phyloP scores from a whole-genome alignment of 2,329 filamentous ascomycete genomes.

The Coniochaeta ligniaria region DNA sequence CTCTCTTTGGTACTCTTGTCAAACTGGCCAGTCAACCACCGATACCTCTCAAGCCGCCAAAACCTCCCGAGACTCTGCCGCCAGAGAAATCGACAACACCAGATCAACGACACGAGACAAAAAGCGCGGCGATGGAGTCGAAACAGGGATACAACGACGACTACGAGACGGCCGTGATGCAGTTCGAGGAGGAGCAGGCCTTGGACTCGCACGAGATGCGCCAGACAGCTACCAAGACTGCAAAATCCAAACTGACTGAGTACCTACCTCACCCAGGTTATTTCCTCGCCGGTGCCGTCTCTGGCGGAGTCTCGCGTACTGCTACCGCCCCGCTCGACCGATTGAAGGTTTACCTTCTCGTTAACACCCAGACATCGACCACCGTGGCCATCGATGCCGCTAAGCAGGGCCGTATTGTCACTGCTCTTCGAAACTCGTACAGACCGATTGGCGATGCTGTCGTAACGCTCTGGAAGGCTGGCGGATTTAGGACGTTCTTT shows the following conservation, averaged over 20 bases:
- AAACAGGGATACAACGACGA: neutral
- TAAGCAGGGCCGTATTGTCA: conserved; percentile 61
- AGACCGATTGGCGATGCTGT: conserved; percentile 67
- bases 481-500: conserved; percentile 84
- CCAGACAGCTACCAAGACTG: conserved; percentile 22
- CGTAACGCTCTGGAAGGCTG: conserved; percentile 74
- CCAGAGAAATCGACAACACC: conserved; percentile 6
- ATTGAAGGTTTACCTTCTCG: conserved; percentile 94
- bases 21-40: conserved; percentile 44
- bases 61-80: conserved; percentile 23
- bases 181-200: conserved; percentile 12
- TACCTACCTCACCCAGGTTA: conserved; percentile 89
- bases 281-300: conserved; percentile 90
- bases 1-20: conserved; percentile 70
- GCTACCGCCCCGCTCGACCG: conserved; percentile 94
- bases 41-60: conserved; percentile 7
- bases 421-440: conserved; percentile 57
- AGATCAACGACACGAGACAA: conserved; percentile 7
- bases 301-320: conserved; percentile 90
- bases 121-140: neutral
- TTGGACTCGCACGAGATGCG: conserved; percentile 11
- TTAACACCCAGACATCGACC: conserved; percentile 64
- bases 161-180: neutral
- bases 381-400: conserved; percentile 56
- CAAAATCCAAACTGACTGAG: conserved; percentile 52